Evolutionary conservation across 2,329 filamentous ascomycete species (phyloP).

Genomic region (Calonectria hongkongensis): DNA sequence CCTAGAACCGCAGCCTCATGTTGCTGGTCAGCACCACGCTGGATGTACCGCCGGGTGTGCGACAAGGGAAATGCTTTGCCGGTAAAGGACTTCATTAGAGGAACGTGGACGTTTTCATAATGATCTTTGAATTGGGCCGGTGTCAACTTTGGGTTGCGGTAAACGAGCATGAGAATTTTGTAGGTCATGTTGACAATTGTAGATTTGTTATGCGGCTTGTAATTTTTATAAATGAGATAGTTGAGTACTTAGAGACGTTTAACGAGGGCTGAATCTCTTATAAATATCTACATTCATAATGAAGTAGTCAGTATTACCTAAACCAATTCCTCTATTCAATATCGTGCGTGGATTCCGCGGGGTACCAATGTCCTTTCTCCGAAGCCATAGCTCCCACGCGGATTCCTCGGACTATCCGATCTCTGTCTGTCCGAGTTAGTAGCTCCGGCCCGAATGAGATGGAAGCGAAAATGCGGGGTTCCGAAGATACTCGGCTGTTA

Average conservation of each 20-base stretch:
- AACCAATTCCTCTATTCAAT: too few species aligned
- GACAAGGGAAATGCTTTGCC: neutral
- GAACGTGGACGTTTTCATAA: slow-evolving; percentile 1
- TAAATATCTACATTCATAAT: too few species aligned
- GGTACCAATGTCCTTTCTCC: too few species aligned
- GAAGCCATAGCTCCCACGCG: too few species aligned
- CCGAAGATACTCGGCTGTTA: too few species aligned
- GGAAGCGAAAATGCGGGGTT: too few species aligned
- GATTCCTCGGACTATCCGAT: too few species aligned
- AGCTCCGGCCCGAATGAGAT: too few species aligned
- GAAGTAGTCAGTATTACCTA: too few species aligned
- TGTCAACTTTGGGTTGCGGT: neutral
- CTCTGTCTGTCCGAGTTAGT: too few species aligned
- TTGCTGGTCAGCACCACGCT: neutral
- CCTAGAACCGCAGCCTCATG: neutral
- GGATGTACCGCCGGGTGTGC: neutral
- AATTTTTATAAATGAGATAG: neutral
- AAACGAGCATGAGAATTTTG: neutral
- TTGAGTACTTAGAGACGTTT: neutral
- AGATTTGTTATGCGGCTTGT: neutral
- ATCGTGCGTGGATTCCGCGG: too few species aligned
- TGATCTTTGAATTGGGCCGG: slow-evolving; percentile 1
- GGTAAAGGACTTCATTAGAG: neutral
- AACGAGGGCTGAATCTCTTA: neutral
- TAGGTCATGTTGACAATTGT: neutral